phyloP scores from a whole-genome alignment of 768 basidiomycete genomes.

The Solioccasus polychromus region DNA sequence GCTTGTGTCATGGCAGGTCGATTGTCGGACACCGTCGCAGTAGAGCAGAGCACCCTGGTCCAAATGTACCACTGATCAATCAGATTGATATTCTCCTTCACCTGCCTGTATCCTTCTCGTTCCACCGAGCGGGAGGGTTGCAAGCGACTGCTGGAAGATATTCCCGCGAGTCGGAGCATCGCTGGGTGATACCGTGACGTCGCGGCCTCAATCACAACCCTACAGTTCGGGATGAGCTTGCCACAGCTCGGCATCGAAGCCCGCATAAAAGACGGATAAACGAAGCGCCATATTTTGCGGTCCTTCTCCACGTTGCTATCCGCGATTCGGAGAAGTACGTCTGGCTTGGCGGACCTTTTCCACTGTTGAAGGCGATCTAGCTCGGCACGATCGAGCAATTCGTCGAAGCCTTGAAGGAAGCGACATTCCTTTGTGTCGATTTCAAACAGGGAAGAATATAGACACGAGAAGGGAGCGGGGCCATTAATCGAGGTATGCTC shows the following conservation, averaged over 20 bases:
- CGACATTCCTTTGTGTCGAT: conserved; percentile 43
- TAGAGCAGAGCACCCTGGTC: conserved; percentile 85
- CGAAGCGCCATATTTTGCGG: conserved; percentile 68
- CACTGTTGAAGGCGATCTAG: conserved; percentile 63
- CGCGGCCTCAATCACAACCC: conserved; percentile 67
- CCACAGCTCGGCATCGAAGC: conserved; percentile 49
- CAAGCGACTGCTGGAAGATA: conserved; percentile 48
- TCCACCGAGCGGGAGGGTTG: conserved; percentile 45
- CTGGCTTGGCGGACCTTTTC: conserved; percentile 53
- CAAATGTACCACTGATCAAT: conserved; percentile 82
- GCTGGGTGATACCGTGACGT: conserved; percentile 67
- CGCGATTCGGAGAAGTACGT: conserved; percentile 63
- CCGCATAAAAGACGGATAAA: conserved; percentile 66
- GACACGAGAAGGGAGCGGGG: conserved; percentile 28
- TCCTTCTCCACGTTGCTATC: conserved; percentile 70
- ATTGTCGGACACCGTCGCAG: conserved; percentile 63
- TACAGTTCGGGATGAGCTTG: conserved; percentile 46
- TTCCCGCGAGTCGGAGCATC: conserved; percentile 71
- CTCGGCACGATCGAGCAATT: conserved; percentile 61
- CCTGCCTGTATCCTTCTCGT: conserved; percentile 48
- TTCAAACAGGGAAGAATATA: conserved; percentile 54
- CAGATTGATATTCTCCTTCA: conserved; percentile 54
- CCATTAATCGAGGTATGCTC: conserved; percentile 31
- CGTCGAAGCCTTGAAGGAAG: conserved; percentile 61
- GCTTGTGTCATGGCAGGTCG: conserved; percentile 51